These are phyloP conservation scores for Ganoderma multipileum DNA, from an alignment of 1,284 basidiomycete species.

Conservation along the genomic window DNA sequence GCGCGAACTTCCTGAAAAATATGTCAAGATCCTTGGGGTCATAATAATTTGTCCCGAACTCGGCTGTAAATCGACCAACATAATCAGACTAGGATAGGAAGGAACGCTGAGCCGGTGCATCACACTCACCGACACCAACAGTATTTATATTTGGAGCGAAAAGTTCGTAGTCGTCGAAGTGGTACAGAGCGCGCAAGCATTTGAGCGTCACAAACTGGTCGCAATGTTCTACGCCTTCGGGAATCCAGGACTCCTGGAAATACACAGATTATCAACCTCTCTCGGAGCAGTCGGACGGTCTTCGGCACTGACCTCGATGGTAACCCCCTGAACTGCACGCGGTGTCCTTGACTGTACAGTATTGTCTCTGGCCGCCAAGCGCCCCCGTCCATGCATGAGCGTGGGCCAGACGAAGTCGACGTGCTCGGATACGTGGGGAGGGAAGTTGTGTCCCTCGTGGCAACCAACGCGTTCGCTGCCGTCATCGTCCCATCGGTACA, in stretches of 20 bases:
- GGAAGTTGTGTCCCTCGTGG: conserved; percentile 32
- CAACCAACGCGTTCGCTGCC: conserved; percentile 43
- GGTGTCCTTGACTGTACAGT: background rate
- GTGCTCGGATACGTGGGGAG: conserved; percentile 33
- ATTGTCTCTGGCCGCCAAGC: background rate
- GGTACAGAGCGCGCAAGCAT: conserved; percentile 28
- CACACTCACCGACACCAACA: conserved; percentile 27
- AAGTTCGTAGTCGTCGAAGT: conserved; percentile 23
- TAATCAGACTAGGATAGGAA: background rate
- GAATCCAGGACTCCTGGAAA: background rate
- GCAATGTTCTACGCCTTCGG: conserved; percentile 14
- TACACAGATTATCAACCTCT: background rate
- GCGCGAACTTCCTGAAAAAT: conserved; percentile 42
- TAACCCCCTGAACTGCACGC: background rate
- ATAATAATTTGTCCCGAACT: conserved; percentile 55
- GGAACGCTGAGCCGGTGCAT: background rate
- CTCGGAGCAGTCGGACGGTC: background rate
- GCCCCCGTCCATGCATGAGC: background rate
- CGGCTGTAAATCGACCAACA: conserved; percentile 42
- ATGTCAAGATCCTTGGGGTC: conserved; percentile 48
- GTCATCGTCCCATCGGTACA: conserved; percentile 45
- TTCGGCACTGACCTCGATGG: background rate
- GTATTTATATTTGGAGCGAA: conserved; percentile 20
- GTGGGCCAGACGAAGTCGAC: conserved; percentile 36
- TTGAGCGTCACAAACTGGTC: conserved; percentile 23